phyloP scores from a whole-genome alignment of 139 green algal species.

The Picochlorum sp. region DNA sequence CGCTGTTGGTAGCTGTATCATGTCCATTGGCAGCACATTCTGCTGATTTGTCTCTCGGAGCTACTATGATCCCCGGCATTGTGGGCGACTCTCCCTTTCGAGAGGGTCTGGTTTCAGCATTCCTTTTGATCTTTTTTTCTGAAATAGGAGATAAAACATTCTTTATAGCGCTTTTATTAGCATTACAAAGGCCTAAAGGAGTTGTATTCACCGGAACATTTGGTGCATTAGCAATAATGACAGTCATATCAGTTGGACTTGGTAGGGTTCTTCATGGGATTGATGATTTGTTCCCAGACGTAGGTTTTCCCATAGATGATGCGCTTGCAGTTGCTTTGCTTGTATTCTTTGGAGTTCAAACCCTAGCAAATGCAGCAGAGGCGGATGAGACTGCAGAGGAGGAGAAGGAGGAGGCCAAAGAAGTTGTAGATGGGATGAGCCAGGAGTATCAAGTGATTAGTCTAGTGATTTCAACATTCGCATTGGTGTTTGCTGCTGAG shows the following conservation, averaged over 20 bases:
- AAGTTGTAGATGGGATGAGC: conserved; percentile 40
- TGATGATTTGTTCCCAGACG: conserved; percentile 68
- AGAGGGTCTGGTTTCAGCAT: conserved; percentile 75
- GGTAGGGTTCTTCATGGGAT: conserved; percentile 64
- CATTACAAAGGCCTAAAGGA: conserved; percentile 50
- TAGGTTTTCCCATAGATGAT: conserved; percentile 76
- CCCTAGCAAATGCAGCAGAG: conserved; percentile 50
- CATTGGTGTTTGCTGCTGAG: conserved; percentile 94
- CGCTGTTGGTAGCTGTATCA: too few relatives aligned
- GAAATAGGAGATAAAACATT: conserved; percentile 99
- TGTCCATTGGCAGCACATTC: conserved; percentile 2
- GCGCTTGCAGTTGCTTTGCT: conserved; percentile 70
- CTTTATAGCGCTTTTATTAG: conserved; percentile 92
- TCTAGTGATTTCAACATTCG: conserved; percentile 77
- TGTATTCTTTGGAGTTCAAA: conserved; percentile 80
- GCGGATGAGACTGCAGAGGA: conserved; percentile 53
- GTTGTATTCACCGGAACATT: conserved; percentile 91
- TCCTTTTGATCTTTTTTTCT: conserved; percentile 94
- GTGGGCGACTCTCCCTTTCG: conserved; percentile 51
- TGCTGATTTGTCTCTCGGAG: background rate
- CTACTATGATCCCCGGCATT: conserved; percentile 35
- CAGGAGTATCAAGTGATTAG: conserved; percentile 11
- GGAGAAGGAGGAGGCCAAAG: conserved; percentile 70
- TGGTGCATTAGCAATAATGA: conserved; percentile 93
- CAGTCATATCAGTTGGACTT: conserved; percentile 80